A percentile compares a stretch with the other conserved stretches of the same genome.
Conservation (phyloP, 192 early-diverging fungal species). For the Coemansia pectinata region DNA sequence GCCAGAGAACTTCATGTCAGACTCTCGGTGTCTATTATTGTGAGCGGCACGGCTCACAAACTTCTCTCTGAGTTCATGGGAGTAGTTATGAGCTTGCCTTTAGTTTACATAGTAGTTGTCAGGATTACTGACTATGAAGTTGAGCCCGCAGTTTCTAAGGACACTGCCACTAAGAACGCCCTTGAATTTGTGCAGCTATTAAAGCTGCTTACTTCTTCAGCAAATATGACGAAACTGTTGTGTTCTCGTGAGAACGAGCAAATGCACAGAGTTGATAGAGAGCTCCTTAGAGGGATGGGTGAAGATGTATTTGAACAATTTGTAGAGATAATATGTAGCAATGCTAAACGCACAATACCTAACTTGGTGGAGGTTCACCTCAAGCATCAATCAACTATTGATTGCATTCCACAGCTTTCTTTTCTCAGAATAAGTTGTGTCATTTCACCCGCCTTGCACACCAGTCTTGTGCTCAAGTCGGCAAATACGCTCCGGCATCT, state of each 20-base stretch:
- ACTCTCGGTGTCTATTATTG: not conserved
- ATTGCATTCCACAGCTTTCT: not conserved
- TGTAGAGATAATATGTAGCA: not conserved
- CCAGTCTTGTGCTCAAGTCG: not conserved
- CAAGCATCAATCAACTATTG: not conserved
- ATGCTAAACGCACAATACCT: not conserved
- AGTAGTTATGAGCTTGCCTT: not conserved
- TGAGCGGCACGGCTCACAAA: not conserved
- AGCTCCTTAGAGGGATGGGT: not conserved
- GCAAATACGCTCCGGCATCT: not conserved
- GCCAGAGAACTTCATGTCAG: not conserved
- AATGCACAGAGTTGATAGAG: not conserved
- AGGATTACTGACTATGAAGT: not conserved
- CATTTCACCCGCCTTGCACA: not conserved
- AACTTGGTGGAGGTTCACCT: not conserved
- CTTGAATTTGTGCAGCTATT: not conserved
- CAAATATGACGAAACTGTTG: not conserved
- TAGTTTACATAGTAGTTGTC: not conserved
- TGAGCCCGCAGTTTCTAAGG: not conserved
- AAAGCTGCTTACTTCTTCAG: not conserved
- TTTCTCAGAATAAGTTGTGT: not conserved
- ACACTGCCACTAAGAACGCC: not conserved
- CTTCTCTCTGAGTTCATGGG: not conserved
- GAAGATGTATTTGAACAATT: not conserved
- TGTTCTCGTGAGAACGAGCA: not conserved